Evolutionary conservation across 495 filamentous ascomycete species (phyloP), one percentile per base, ranked within the genome.

Genomic region (Venustampulla echinocandica): DNA sequence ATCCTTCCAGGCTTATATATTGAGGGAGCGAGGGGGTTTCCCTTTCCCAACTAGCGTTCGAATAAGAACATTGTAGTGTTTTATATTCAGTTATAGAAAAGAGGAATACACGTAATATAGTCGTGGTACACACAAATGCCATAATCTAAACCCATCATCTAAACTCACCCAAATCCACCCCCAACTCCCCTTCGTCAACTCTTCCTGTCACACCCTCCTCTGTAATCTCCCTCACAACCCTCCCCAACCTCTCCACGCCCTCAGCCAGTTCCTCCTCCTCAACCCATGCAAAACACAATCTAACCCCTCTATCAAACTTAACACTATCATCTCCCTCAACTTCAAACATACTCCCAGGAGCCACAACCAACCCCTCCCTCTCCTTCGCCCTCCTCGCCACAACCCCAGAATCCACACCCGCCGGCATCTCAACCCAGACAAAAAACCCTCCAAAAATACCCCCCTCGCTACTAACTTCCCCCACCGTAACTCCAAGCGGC

Each of bases 231-330:
- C 14, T 38, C 10, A 77, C 47, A 24, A 77, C 74, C 23, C 55
- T 57, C 22, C 61, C 82, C 30, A 92, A 60, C 49, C 83, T 71
- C 61, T 61, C 57, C 9, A 92, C 71, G 0, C 84, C 87, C 57
- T 89, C 83, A 1, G 56, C 68, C n/a, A 93, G 50, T 41, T 71
- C 64, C n/a, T 69, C 69, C 58, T 79, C 79, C 15, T 81, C 74
- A 64, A 82, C 85, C 80, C 81, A 90, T 9, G 84, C 72, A 61
- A 86, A 88, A 50, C 82, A 86, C 6, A 93, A 54, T 35, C 87
- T 70, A 13, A 92, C 46, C 27, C 67, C 61, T 24, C 68, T 49
- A 20, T 63, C 62, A 59, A 88, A 85, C 44, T 59, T 64, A 42
- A 64, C 60, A 13, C 51, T 60, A 2, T 59, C 61, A 53, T 87